Percentiles rank a stretch among this genome's conserved stretches.
Evolutionary conservation across 306 rosid species (phyloP).

Genomic region (Trifolium subterraneum): DNA sequence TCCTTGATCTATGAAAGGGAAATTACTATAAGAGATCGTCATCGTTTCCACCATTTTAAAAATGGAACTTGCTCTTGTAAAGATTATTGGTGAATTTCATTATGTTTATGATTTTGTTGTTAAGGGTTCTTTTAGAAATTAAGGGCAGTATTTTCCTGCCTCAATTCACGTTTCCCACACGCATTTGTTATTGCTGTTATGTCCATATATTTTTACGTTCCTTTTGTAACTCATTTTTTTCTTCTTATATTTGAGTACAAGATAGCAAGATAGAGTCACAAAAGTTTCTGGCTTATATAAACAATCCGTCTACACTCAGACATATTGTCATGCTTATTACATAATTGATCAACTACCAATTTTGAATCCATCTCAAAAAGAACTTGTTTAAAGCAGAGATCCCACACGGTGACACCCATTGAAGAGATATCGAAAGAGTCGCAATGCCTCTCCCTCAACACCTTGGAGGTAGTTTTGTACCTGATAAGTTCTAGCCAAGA

Average conservation of each 20-base stretch:
- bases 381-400: too few species aligned
- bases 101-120: constrained; percentile 20
- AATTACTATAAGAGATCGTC: constrained; percentile 70
- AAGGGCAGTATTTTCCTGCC: constrained; percentile 18
- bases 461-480: too few species aligned
- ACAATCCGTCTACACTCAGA: too few species aligned
- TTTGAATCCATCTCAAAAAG: too few species aligned
- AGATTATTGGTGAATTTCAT: constrained; percentile 71
- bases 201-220: neutral
- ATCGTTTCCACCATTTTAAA: constrained; percentile 84
- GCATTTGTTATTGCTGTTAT: neutral
- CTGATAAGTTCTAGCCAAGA: too few species aligned
- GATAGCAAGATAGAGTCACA: neutral
- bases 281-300: neutral
- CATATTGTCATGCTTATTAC: too few species aligned
- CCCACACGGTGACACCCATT: too few species aligned
- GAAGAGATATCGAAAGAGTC: too few species aligned
- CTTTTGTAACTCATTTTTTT: neutral
- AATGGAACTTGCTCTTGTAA: constrained; percentile 84
- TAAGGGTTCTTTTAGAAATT: constrained; percentile 13
- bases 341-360: too few species aligned
- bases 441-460: too few species aligned
- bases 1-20: constrained; percentile 68
- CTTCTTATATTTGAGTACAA: neutral
- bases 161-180: constrained; percentile 17